Evolutionary conservation across 495 filamentous ascomycete species (phyloP).

Genomic region (Amniculicola lignicola): DNA sequence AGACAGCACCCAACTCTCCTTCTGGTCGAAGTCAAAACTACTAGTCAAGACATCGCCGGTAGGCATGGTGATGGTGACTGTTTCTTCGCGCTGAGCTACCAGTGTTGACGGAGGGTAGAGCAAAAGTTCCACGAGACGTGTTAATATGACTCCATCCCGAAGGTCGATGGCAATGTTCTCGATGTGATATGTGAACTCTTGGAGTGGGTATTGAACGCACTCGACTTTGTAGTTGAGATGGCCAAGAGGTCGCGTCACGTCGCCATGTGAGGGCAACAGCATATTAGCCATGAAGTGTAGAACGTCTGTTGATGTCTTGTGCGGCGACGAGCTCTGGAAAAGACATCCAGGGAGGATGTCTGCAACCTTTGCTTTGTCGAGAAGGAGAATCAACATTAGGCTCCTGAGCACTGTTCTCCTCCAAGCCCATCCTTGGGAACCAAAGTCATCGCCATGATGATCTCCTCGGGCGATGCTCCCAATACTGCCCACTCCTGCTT

Average conservation of each 20-base stretch:
- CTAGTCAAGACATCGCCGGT: conserved; percentile 42
- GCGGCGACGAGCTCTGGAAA: conserved; percentile 48
- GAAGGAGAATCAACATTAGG: conserved; percentile 58
- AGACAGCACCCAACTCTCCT: conserved; percentile 49
- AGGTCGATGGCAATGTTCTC: conserved; percentile 63
- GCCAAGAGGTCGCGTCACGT: conserved; percentile 52
- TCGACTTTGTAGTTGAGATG: conserved; percentile 57
- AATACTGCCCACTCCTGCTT: conserved; percentile 31
- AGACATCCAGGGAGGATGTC: conserved; percentile 43
- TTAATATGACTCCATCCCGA: conserved; percentile 60
- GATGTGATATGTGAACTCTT: conserved; percentile 59
- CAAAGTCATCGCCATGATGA: conserved; percentile 40
- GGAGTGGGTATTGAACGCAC: conserved; percentile 54
- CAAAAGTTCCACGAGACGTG: conserved; percentile 59
- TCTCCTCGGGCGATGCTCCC: conserved; percentile 30
- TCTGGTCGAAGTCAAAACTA: conserved; percentile 30
- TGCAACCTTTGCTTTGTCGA: conserved; percentile 53
- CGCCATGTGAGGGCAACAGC: conserved; percentile 59
- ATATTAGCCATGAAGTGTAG: conserved; percentile 52
- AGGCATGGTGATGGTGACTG: conserved; percentile 43
- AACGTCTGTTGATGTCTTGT: conserved; percentile 57
- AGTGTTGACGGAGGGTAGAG: conserved; percentile 45
- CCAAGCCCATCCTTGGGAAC: conserved; percentile 48
- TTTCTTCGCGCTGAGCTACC: conserved; percentile 31
- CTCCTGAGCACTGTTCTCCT: conserved; percentile 57